Conservation (phyloP, 2,329 filamentous ascomycete species). For the Raffaelea deltoideospora region DNA sequence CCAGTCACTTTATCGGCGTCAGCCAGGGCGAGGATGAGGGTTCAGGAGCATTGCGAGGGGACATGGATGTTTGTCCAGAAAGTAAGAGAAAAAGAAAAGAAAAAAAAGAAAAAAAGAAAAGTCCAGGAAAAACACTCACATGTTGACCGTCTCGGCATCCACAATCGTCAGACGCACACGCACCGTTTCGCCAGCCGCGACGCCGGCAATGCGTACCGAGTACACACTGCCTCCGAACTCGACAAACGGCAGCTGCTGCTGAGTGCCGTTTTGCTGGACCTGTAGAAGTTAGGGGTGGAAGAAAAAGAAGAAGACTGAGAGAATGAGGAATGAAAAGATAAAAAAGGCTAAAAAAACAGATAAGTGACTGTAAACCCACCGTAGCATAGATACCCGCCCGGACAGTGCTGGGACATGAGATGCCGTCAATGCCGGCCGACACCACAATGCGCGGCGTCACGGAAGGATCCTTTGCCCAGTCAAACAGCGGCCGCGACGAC, state of each 20-base stretch:
- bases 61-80: background rate
- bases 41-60: too few species aligned
- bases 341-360: background rate
- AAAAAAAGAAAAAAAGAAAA: background rate
- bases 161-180: conserved; percentile 2
- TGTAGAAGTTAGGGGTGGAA: too few species aligned
- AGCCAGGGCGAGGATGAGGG: too few species aligned
- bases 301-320: too few species aligned
- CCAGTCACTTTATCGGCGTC: conserved; percentile 7
- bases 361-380: background rate
- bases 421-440: conserved; percentile 4
- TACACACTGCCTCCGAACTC: conserved; percentile 3
- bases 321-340: too few species aligned
- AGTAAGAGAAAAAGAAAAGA: background rate
- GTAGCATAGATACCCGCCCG: conserved; percentile 4
- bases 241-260: conserved; percentile 5
- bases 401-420: conserved; percentile 3
- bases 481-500: conserved; percentile 1
- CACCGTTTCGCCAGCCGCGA: conserved; percentile 1
- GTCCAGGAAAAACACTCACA: background rate
- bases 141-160: conserved; percentile 2
- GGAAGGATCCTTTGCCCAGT: conserved; percentile 1
- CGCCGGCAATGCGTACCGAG: conserved; percentile 1
- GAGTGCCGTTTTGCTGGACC: conserved; percentile 3
- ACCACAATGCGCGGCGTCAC: conserved; percentile 6